These are phyloP conservation scores for Eutypa lata DNA, from an alignment of 2,329 filamentous ascomycete species.

Conservation along the genomic window DNA sequence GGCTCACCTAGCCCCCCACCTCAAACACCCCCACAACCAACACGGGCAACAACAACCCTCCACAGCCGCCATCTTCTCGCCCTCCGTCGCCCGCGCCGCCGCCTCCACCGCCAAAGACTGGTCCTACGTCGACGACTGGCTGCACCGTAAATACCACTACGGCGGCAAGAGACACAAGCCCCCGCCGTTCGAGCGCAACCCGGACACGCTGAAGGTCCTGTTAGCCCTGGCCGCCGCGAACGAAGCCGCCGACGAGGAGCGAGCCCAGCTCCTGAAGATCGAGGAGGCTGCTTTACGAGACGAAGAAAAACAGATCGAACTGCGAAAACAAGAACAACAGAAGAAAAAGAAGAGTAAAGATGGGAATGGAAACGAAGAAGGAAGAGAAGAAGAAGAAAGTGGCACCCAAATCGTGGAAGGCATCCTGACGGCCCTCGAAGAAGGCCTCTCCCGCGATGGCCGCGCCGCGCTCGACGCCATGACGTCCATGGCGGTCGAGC, in stretches of 20 bases:
- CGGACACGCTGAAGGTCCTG: constrained; percentile 74
- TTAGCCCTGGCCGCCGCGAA: constrained; percentile 72
- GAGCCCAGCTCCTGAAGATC: constrained; percentile 52
- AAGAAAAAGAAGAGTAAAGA: not conserved
- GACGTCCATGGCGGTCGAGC: constrained; percentile 46
- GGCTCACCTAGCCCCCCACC: constrained; percentile 27
- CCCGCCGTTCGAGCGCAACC: constrained; percentile 81
- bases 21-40: constrained; percentile 12
- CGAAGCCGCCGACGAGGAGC: constrained; percentile 73
- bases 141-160: constrained; percentile 56
- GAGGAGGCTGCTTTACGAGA: constrained; percentile 59
- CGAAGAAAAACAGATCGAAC: constrained; percentile 34
- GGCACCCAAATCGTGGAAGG: constrained; percentile 30
- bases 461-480: constrained; percentile 55
- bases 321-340: not conserved
- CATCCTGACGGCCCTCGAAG: constrained; percentile 52
- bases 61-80: constrained; percentile 61
- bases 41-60: constrained; percentile 11
- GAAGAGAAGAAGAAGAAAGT: constrained; percentile 7
- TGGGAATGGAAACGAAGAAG: not conserved
- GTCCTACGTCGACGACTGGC: constrained; percentile 83
- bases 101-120: constrained; percentile 86
- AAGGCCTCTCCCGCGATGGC: constrained; percentile 54
- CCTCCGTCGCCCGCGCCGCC: constrained; percentile 67
- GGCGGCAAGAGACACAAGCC: constrained; percentile 43